phyloP scores from a whole-genome alignment of 345 rosid genomes.

The Gossypium arboreum region DNA sequence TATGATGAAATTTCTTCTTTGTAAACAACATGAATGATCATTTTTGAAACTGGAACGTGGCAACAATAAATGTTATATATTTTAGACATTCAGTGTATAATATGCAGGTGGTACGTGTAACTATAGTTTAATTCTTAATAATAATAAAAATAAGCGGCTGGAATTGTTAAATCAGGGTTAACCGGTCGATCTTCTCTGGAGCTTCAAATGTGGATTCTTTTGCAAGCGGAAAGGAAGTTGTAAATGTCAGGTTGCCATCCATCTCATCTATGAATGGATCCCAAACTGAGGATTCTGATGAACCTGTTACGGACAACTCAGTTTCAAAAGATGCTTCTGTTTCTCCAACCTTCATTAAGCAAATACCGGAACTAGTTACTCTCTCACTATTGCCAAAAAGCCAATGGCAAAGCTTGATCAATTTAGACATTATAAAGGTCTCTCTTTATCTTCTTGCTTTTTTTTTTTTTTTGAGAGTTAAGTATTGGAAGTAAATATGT shows the following conservation, averaged over 20 bases:
- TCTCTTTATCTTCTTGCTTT: conserved; percentile 7
- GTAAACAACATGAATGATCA: not conserved
- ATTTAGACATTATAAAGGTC: conserved; percentile 94
- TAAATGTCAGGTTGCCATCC: conserved; percentile 73
- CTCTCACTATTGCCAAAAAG: conserved; percentile 85
- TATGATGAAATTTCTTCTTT: not conserved
- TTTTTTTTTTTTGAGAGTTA: not conserved
- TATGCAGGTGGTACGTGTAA: not conserved
- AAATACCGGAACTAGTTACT: conserved; percentile 89
- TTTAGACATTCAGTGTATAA: not conserved
- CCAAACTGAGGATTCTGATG: conserved; percentile 43
- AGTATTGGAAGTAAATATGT: not conserved
- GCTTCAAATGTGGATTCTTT: conserved; percentile 54
- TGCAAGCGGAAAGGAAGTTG: conserved; percentile 77
- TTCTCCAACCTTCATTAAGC: conserved; percentile 37
- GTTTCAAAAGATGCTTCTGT: conserved; percentile 25
- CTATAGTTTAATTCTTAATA: not conserved
- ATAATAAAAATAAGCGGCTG: not conserved
- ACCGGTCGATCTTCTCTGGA: conserved; percentile 76
- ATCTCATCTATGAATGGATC: conserved; percentile 55
- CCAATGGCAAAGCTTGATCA: conserved; percentile 97
- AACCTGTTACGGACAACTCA: conserved; percentile 30
- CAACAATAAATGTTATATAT: not conserved
- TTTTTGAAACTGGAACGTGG: not conserved
- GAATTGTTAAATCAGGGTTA: conserved; percentile 50